These are phyloP conservation scores for Litchi chinensis DNA, from an alignment of 345 rosid species.

Conservation along the genomic window DNA sequence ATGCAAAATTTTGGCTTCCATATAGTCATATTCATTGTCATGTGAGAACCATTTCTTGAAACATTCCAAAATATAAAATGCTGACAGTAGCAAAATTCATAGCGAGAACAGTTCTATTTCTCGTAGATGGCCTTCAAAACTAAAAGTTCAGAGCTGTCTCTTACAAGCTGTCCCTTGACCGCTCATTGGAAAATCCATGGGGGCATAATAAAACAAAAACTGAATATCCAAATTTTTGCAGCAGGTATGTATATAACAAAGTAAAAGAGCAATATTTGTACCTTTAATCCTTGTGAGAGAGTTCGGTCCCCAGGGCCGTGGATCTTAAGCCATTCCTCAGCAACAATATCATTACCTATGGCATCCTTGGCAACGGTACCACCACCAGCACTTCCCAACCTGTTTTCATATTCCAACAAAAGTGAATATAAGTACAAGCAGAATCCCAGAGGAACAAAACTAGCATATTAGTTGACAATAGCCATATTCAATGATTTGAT, in stretches of 20 bases:
- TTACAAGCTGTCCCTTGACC: not conserved
- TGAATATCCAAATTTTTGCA: not conserved
- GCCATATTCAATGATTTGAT: not conserved
- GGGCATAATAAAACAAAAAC: not conserved
- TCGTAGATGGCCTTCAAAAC: not conserved
- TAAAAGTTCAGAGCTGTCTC: not conserved
- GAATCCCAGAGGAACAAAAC: not conserved
- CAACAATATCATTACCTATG: constrained; percentile 73
- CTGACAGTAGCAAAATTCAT: not conserved
- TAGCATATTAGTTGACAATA: not conserved
- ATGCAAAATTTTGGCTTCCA: not conserved
- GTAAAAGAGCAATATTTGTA: constrained; percentile 21
- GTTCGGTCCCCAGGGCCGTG: constrained; percentile 91
- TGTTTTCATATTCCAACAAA: constrained; percentile 27
- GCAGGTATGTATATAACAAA: not conserved
- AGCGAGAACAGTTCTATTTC: not conserved
- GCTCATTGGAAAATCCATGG: not conserved
- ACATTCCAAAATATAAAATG: not conserved
- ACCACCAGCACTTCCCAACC: constrained; percentile 55
- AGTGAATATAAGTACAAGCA: not conserved
- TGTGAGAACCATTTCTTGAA: not conserved
- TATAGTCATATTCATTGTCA: not conserved
- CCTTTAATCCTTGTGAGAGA: constrained; percentile 89
- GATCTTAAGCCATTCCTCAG: constrained; percentile 74
- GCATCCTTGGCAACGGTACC: constrained; percentile 96